A percentile compares a stretch with the other conserved stretches of the same genome.
phyloP scores from a whole-genome alignment of 108 stramenopile species.

The Stephanodiscus triporus region DNA sequence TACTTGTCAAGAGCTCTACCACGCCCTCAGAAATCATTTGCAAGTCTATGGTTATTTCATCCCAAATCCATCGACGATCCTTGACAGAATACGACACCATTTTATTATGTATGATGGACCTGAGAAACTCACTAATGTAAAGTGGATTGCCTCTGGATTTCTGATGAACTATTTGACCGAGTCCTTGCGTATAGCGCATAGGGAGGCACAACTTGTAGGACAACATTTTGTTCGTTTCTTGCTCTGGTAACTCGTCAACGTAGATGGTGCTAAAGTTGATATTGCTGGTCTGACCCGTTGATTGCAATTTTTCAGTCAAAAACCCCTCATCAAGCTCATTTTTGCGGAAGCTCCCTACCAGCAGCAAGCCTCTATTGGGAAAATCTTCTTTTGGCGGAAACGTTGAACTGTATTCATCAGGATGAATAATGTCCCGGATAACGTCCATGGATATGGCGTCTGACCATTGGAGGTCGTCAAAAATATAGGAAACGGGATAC shows the following conservation, averaged over 20 bases:
- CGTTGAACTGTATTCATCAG: background rate
- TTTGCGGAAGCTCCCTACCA: background rate
- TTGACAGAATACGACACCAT: conserved; percentile 8
- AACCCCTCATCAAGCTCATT: background rate
- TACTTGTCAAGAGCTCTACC: conserved; percentile 7
- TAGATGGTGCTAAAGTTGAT: background rate
- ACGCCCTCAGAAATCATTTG: conserved; percentile 7
- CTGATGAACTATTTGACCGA: conserved; percentile 1
- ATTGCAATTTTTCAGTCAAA: background rate
- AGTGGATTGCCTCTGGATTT: conserved; percentile 9
- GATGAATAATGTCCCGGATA: background rate
- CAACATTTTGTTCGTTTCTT: background rate
- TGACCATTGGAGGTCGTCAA: conserved; percentile 13
- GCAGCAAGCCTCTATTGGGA: background rate
- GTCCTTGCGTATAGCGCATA: background rate
- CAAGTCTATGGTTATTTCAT: conserved; percentile 6
- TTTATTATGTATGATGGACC: background rate
- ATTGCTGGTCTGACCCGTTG: background rate
- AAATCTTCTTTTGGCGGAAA: background rate
- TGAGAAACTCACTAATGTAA: conserved; percentile 10
- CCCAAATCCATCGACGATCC: conserved; percentile 11
- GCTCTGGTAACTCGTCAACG: background rate
- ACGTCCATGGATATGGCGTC: background rate
- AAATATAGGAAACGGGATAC: background rate
- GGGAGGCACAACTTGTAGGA: conserved; percentile 1